Base-by-base conservation (phyloP, 2,329 filamentous ascomycete species). In the Beauveria varroae region DNA sequence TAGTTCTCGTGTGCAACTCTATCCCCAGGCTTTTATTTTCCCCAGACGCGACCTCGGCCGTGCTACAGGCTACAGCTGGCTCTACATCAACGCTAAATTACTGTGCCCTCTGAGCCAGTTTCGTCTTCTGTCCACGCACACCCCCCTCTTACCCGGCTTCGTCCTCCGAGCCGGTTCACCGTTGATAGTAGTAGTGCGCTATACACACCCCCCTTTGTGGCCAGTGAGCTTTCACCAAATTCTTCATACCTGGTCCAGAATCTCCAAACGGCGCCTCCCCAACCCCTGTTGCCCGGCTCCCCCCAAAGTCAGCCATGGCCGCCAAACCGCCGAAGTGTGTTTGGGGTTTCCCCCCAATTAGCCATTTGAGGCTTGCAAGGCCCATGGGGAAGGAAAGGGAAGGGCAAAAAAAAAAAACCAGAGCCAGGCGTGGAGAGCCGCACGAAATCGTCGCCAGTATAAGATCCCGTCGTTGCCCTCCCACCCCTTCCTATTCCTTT, bases 281-380 rank as follows among this genome's bases (percentile, higher is more conserved):
- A 47, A 16, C 52, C 58, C 58, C 58, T 55, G 58, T 40, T 47
- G 26, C 28, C 51, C 30, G 18, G 58, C 28, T 24, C 41, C 50
- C 55, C 43, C 47, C 57, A 55, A 5, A 55, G 50, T 56, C 51
- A 61, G 58, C 58, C 58, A 61, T 61, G 58, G 28, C 58, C 58
- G 58, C 26, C 58, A 61, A 61, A 61, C 51, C 51, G 52, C 58
- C 58, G 58, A 61, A 56, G 51, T 44, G 44, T 61, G 57, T 61
- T 56, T 55, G 58, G 58, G 51, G 30, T 2, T 26, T 37, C 24
- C 16, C 47, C 50, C 41, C 43, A 55, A 52, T 52, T 52, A 52
- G 57, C 40, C 20, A 50, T 55, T 30, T 34, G 24, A 10, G 34
- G 24, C 37, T 37, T 37, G 54, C 30, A 56, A 56, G 41, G 41